These are phyloP conservation scores for Elsinoe fawcettii DNA, from an alignment of 2,329 filamentous ascomycete genomes.

Conservation along the genomic window DNA sequence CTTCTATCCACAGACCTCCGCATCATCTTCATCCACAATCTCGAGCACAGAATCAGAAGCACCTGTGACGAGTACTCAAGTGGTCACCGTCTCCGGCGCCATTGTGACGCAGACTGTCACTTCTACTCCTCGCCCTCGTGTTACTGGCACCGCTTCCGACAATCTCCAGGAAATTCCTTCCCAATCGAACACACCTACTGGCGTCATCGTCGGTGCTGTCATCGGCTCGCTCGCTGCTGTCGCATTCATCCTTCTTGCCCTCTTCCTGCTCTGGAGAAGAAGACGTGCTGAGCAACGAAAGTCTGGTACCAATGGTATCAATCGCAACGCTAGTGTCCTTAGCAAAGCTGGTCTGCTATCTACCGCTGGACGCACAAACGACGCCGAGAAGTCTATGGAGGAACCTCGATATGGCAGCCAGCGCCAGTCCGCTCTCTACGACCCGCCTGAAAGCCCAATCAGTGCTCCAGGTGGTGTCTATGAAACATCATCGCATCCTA, in stretches of 20 bases:
- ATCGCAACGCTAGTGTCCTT: slow-evolving; percentile 41
- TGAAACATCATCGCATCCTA: slow-evolving; percentile 9
- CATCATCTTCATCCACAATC: slow-evolving; percentile 19
- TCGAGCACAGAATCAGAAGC: slow-evolving; percentile 1
- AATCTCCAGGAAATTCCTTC: slow-evolving; percentile 18
- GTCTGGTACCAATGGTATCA: not conserved
- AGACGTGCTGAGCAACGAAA: slow-evolving; percentile 19
- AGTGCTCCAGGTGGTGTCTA: slow-evolving; percentile 24
- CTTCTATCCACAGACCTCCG: slow-evolving; percentile 12
- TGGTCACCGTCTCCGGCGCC: slow-evolving; percentile 38
- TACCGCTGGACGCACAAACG: slow-evolving; percentile 22
- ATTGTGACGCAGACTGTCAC: slow-evolving; percentile 40
- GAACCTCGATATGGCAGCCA: slow-evolving; percentile 25
- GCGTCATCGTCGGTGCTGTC: slow-evolving; percentile 41
- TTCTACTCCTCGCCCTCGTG: slow-evolving; percentile 27
- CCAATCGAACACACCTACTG: slow-evolving; percentile 29
- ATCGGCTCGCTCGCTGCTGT: slow-evolving; percentile 35
- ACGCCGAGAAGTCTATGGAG: slow-evolving; percentile 21
- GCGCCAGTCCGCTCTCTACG: slow-evolving; percentile 28
- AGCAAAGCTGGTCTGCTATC: slow-evolving; percentile 40
- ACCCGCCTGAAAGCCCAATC: slow-evolving; percentile 22
- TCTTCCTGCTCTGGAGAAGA: slow-evolving; percentile 36
- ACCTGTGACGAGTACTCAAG: slow-evolving; percentile 31
- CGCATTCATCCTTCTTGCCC: slow-evolving; percentile 30
- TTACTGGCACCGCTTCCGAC: slow-evolving; percentile 18